Conservation (phyloP, 176 grass and related monocot species). For the Oropetium thomaeum region DNA sequence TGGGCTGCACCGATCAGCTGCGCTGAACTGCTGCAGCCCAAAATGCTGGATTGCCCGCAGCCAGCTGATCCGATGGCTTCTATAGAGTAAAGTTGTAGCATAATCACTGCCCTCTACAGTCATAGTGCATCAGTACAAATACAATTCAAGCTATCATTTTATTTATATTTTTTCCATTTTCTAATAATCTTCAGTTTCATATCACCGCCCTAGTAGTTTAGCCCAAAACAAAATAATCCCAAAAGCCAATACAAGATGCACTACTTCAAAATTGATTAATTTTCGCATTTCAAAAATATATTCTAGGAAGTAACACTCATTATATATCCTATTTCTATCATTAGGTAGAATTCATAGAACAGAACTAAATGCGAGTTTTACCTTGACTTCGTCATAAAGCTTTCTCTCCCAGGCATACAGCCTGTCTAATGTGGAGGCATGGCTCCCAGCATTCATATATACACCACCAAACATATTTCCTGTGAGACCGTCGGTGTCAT, state of each 20-base stretch:
- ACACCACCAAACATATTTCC: conserved; percentile 60
- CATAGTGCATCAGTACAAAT: no score
- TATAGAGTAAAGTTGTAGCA: background rate
- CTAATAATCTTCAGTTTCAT: conserved; percentile 2
- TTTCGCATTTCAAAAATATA: background rate
- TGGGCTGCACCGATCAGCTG: no score
- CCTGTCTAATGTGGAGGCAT: conserved; percentile 86
- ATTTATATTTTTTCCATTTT: conserved; percentile 2
- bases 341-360: conserved; percentile 10
- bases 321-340: conserved; percentile 21
- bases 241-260: background rate
- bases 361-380: conserved; percentile 29
- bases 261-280: conserved; percentile 16
- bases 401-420: conserved; percentile 98
- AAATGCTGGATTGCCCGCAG: no score
- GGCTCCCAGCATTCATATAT: conserved; percentile 98
- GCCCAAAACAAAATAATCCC: background rate
- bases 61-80: no score
- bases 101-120: background rate
- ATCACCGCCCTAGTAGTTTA: background rate
- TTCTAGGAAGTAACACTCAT: background rate
- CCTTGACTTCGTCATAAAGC: conserved; percentile 99
- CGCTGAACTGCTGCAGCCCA: no score
- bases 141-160: no score
- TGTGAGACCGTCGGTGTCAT: conserved; percentile 53